Percentiles rank a stretch among this genome's conserved stretches.
phyloP scores from a whole-genome alignment of 768 basidiomycete genomes.

The Amanita thiersii region DNA sequence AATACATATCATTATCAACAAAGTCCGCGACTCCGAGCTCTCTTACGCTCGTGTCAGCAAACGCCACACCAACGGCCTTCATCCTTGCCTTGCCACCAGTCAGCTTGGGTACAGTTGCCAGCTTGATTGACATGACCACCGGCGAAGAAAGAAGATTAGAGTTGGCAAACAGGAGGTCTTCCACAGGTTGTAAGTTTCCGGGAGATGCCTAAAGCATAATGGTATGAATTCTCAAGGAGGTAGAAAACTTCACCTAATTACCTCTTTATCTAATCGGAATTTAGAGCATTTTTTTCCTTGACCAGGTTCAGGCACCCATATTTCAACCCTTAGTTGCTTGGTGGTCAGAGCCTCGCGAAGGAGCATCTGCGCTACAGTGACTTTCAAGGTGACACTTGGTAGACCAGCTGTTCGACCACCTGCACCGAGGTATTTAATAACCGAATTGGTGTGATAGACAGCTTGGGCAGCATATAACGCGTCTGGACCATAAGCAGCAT shows the following conservation, averaged over 20 bases:
- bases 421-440: slow-evolving; percentile 83
- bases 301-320: slow-evolving; percentile 71
- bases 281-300: slow-evolving; percentile 68
- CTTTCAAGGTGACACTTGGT: slow-evolving; percentile 71
- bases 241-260: slow-evolving; percentile 18
- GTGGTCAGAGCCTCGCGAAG: slow-evolving; percentile 85
- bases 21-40: slow-evolving; percentile 88
- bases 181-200: slow-evolving; percentile 66
- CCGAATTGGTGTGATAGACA: slow-evolving; percentile 82
- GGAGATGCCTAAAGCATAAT: slow-evolving; percentile 32
- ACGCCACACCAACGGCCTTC: slow-evolving; percentile 79
- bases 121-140: slow-evolving; percentile 83
- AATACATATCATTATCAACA: slow-evolving; percentile 91
- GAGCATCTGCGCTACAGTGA: slow-evolving; percentile 70
- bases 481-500: slow-evolving; percentile 83
- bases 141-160: slow-evolving; percentile 79
- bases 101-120: slow-evolving; percentile 43
- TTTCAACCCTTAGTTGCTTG: slow-evolving; percentile 88
- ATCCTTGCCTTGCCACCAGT: slow-evolving; percentile 48
- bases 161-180: slow-evolving; percentile 79
- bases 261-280: slow-evolving; percentile 80
- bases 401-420: slow-evolving; percentile 52
- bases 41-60: slow-evolving; percentile 81
- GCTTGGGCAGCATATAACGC: slow-evolving; percentile 82
- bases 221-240: background rate